Evolutionary conservation across 805 yeast genomes (phyloP), one percentile per base, ranked within the genome.

Genomic region (Isabelozyma pseudorhagii): DNA sequence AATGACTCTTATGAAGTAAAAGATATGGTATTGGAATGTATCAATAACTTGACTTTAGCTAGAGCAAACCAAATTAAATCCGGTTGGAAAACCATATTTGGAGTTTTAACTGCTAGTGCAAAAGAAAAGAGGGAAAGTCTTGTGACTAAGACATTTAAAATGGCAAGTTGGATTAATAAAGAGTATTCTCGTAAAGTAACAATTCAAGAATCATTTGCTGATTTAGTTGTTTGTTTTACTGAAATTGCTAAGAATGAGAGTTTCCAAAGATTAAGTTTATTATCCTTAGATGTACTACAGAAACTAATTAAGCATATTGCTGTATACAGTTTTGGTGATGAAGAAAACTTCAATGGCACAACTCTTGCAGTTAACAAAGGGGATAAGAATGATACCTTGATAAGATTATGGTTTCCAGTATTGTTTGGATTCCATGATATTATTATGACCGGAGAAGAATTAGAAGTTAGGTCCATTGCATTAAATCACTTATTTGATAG

Each of bases 81-180:
- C 15, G 99, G 99, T 43, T 94, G 99, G 99, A 82, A 81, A 52
- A 84, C 98, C 0, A 84, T 96, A 47, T 83, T 94, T 60, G 87
- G 83, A 25, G 87, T 89, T 1, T 80, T 93, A 54, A 81, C 85
- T 5, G 83, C 78, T 46, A 90, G 96, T 5, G 93, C 96, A 3
- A 72, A 71, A 44, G 84, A 80, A 17, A 68, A 71, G 28, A 74
- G 75, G 48, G 91, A 84, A 55, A 57, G 76, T 6, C 71, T 87
- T 51, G 92, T 89, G 0, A 62, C 69, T 40, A 83, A 82, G 50
- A 83, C 92, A 0, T 87, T 79, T 63, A 79, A 81, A 28, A 75
- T 87, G 61, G 81, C 85, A 4, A 80, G 78, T 50, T 74, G 78
- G 63, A 83, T 91, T 31, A 82, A 81, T 54, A 77, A 74, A 43